Evolutionary conservation across 176 grass and related monocot species (phyloP).

Genomic region (Triticum urartu): DNA sequence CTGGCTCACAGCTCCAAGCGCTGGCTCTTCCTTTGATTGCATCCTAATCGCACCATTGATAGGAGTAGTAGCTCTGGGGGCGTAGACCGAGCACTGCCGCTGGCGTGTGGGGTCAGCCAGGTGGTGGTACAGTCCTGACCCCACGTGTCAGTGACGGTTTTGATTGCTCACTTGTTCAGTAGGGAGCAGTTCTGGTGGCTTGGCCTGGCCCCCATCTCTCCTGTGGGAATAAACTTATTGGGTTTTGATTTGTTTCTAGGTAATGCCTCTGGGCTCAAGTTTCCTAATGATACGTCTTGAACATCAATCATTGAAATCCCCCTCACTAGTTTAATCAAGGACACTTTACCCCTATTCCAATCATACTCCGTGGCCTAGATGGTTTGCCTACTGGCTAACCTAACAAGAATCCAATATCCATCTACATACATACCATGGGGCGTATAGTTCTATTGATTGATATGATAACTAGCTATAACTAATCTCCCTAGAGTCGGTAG

Average conservation of each 20-base stretch:
- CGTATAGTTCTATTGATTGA: no score
- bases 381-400: slow-evolving; percentile 24
- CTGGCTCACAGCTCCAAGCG: slow-evolving; percentile 66
- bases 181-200: neutral
- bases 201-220: neutral
- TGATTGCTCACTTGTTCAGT: neutral
- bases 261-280: slow-evolving; percentile 39
- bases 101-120: neutral
- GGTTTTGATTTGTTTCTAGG: slow-evolving; percentile 34
- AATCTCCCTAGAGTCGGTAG: neutral
- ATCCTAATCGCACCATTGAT: neutral
- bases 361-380: neutral
- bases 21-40: slow-evolving; percentile 28
- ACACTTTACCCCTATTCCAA: slow-evolving; percentile 21
- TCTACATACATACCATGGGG: neutral
- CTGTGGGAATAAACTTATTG: slow-evolving; percentile 38
- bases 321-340: slow-evolving; percentile 26
- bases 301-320: slow-evolving; percentile 63
- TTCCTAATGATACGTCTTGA: slow-evolving; percentile 54
- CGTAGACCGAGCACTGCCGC: no score
- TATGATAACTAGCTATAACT: neutral
- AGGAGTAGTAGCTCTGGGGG: no score
- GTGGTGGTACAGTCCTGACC: neutral
- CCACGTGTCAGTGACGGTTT: neutral
- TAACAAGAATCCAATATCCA: slow-evolving; percentile 41